Evolutionary conservation across 345 rosid genomes (phyloP).

Genomic region (Hibiscus mutabilis): DNA sequence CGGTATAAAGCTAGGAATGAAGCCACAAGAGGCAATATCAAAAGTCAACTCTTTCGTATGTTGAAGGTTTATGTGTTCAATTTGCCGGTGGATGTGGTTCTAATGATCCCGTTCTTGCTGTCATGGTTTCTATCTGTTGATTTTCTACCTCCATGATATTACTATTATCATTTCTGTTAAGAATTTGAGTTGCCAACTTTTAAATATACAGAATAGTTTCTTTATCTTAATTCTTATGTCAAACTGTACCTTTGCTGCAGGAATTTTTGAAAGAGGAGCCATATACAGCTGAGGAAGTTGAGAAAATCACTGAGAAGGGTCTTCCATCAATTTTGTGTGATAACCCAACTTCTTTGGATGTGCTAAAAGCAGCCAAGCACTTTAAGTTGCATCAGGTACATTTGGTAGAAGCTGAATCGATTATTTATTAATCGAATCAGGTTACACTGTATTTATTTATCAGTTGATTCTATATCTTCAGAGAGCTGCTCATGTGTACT

Average conservation of each 20-base stretch:
- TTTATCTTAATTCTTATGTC: neutral
- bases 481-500: conserved; percentile 91
- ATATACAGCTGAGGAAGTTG: conserved; percentile 65
- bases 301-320: conserved; percentile 39
- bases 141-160: neutral
- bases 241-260: conserved; percentile 26
- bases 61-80: conserved; percentile 72
- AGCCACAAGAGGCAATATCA: conserved; percentile 58
- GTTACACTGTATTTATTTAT: neutral
- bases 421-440: neutral
- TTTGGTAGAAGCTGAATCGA: neutral
- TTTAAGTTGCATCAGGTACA: conserved; percentile 79
- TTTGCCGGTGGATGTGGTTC: conserved; percentile 54
- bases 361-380: conserved; percentile 68
- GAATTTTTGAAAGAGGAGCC: conserved; percentile 75
- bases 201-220: neutral
- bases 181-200: neutral
- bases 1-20: conserved; percentile 83
- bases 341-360: conserved; percentile 70
- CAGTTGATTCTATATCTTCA: conserved; percentile 20
- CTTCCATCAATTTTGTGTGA: conserved; percentile 55
- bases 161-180: neutral
- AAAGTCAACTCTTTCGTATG: conserved; percentile 87
- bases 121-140: conserved; percentile 50
- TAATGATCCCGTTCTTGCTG: conserved; percentile 74